Evolutionary conservation across 768 basidiomycete genomes (phyloP).

Genomic region (Boletus pseudo-olivaceus): DNA sequence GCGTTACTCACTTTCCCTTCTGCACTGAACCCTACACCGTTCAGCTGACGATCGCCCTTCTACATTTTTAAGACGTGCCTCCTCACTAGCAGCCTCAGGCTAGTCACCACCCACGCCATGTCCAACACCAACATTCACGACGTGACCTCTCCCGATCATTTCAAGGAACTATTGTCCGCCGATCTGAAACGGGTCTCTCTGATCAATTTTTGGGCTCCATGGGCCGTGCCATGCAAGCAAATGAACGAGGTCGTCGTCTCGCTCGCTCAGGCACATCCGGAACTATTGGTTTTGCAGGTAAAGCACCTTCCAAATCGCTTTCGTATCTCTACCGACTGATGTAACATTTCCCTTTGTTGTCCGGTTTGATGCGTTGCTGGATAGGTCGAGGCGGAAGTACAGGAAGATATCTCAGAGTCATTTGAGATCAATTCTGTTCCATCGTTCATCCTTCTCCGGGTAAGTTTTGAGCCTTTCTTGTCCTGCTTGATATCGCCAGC

Average conservation of each 20-base stretch:
- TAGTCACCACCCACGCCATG: slow-evolving; percentile 15
- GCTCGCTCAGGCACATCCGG: slow-evolving; percentile 67
- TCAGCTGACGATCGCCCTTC: too few relatives aligned
- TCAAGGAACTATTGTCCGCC: slow-evolving; percentile 66
- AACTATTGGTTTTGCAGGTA: slow-evolving; percentile 74
- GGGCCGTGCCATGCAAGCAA: slow-evolving; percentile 87
- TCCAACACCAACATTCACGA: slow-evolving; percentile 37
- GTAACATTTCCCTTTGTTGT: background rate
- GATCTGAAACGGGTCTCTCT: slow-evolving; percentile 83
- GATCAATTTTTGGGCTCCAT: slow-evolving; percentile 91
- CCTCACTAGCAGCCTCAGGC: too few relatives aligned
- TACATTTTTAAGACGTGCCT: background rate
- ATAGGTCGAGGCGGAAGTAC: slow-evolving; percentile 80
- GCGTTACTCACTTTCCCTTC: background rate
- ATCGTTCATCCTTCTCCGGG: slow-evolving; percentile 74
- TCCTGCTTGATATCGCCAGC: background rate
- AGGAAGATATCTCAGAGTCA: slow-evolving; percentile 83
- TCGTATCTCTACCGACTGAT: background rate
- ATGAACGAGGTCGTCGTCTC: slow-evolving; percentile 81
- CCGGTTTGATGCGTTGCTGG: background rate
- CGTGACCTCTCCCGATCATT: slow-evolving; percentile 64
- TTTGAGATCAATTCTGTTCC: slow-evolving; percentile 93
- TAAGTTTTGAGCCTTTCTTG: slow-evolving; percentile 32
- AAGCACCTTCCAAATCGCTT: slow-evolving; percentile 11
- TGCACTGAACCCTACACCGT: too few relatives aligned